A percentile compares a stretch with the other conserved stretches of the same genome.
phyloP scores from a whole-genome alignment of 345 rosid genomes.

The Excoecaria agallocha region DNA sequence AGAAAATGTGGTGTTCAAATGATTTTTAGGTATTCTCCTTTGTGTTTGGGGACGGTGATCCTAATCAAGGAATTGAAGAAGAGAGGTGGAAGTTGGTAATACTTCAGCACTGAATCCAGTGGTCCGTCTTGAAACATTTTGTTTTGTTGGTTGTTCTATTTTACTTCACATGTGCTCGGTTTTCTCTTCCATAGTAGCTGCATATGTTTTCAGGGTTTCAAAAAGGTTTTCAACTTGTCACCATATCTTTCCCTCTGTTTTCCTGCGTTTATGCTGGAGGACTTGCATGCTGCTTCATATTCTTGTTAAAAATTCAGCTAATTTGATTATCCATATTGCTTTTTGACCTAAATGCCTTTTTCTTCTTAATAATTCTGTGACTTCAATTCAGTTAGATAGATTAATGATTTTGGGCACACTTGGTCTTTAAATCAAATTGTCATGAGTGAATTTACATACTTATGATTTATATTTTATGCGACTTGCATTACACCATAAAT shows the following conservation, averaged over 20 bases:
- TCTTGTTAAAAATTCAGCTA: background rate
- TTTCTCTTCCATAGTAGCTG: constrained; percentile 4
- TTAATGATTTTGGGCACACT: background rate
- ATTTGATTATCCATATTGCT: background rate
- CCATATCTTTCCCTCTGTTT: background rate
- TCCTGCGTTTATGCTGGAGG: background rate
- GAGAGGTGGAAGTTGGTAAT: constrained; percentile 99
- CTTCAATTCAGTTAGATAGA: background rate
- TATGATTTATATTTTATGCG: background rate
- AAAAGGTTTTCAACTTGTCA: background rate
- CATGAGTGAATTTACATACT: background rate
- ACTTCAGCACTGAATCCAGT: constrained; percentile 48
- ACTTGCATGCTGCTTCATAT: background rate
- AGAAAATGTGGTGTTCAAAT: constrained; percentile 18
- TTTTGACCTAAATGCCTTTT: background rate
- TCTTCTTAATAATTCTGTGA: background rate
- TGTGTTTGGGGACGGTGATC: constrained; percentile 98
- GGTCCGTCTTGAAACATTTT: constrained; percentile 40
- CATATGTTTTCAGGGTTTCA: constrained; percentile 4
- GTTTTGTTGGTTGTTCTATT: constrained; percentile 15
- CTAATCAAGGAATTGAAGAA: constrained; percentile 97
- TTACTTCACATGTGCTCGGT: background rate
- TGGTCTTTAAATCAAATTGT: constrained; percentile 11
- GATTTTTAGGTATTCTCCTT: constrained; percentile 80
- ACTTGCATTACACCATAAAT: background rate